Base-by-base conservation (phyloP, 768 basidiomycete genomes). In the Suillus discolor region DNA sequence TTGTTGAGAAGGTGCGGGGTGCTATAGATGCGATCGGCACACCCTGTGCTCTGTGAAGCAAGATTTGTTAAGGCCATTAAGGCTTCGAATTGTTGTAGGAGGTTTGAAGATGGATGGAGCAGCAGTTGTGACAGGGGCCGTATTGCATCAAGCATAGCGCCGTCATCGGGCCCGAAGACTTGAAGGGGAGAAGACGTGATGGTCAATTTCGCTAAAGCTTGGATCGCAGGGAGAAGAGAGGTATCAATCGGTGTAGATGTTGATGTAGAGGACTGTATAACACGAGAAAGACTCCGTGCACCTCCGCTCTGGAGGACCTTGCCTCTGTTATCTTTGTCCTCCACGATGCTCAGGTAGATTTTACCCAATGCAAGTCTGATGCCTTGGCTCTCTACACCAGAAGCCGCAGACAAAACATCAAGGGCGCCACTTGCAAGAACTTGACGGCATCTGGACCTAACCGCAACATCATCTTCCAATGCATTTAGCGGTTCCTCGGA, bases 21-120 rank as follows among this genome's bases (percentile, higher is more conserved):
- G 54, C 81, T 80, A 2, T 88, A 89, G 57, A 97, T 85, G 55
- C 90, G 86, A 23, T 85, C 80, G 3, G 93, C 88, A 11, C 89
- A 75, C 38, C 87, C 84, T 0, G 87, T 79, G 59, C 85, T 86
- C 61, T 93, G 84, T 20, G 95, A 96, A 0, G 97, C 89, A 51
- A 99, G 79, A 74, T 99, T 99, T 9, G 97, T 99, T 62, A 99
- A 82, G 1, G 95, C 96, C 97, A 99, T 98, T 70, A 96, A 82
- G 4, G 89, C 88, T 76, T 99, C 97, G 71, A 99, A 99, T 47
- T 85, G 85, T 72, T 97, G 94, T 7, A 99, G 80, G 41, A 92
- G 84, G 55, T 79, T 89, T 11, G 93, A 85, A 0, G 86, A 83
- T 1, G 87, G 78, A 72, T 91, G 88, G 47, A 87, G 84, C 42